Conservation (phyloP, 305 asterid genomes). For the Plantago coronopus region DNA sequence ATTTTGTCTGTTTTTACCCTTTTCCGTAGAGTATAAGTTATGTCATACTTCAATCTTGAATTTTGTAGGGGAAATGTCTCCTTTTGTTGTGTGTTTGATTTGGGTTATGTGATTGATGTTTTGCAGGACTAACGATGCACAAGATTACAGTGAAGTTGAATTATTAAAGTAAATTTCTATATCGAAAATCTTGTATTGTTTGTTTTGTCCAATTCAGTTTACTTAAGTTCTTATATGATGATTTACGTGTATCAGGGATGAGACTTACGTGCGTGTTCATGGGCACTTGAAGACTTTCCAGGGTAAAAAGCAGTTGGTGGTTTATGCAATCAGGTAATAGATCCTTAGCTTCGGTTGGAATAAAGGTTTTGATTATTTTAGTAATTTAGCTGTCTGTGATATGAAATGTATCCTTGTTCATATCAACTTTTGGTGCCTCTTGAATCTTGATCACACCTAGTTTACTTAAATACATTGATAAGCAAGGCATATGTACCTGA, state of each 20-base stretch:
- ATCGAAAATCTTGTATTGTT: slow-evolving; percentile 4
- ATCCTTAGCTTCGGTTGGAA: no score
- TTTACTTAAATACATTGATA: no score
- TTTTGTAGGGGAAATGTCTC: background rate
- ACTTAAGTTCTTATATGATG: background rate
- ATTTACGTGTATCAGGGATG: slow-evolving; percentile 45
- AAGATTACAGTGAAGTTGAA: slow-evolving; percentile 66
- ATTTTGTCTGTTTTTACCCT: background rate
- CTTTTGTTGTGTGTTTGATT: background rate
- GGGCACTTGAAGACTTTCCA: slow-evolving; percentile 62
- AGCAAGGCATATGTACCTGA: no score
- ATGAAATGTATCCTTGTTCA: background rate
- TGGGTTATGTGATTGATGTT: background rate
- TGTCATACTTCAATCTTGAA: no score
- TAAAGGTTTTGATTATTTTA: no score
- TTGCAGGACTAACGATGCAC: slow-evolving; percentile 73
- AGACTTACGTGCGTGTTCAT: slow-evolving; percentile 62
- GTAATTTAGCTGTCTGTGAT: background rate
- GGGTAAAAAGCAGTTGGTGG: slow-evolving; percentile 61
- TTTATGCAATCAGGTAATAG: slow-evolving; percentile 69
- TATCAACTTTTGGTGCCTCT: no score
- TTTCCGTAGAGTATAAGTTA: background rate
- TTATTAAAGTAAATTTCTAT: slow-evolving; percentile 38
- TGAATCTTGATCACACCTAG: no score
- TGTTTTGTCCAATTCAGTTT: slow-evolving; percentile 3